Conservation (phyloP, 2,329 filamentous ascomycete genomes). For the Colletotrichum sp. region DNA sequence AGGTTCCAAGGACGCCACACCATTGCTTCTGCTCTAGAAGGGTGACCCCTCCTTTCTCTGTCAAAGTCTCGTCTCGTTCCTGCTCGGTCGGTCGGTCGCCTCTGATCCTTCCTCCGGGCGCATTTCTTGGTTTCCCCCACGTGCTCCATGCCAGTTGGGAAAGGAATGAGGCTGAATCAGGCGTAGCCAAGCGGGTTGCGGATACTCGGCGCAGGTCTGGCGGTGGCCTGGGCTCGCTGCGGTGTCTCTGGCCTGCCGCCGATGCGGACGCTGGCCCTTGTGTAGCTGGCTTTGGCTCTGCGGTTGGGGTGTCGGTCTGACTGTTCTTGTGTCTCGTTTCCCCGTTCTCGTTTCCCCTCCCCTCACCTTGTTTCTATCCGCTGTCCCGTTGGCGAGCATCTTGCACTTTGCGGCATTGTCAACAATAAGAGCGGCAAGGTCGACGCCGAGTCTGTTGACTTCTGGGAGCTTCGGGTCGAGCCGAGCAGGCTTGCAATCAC, state of each 20-base stretch:
- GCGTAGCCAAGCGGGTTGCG: slow-evolving; percentile 22
- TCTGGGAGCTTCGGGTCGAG: neutral
- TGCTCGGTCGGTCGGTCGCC: slow-evolving; percentile 6
- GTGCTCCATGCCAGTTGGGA: slow-evolving; percentile 20
- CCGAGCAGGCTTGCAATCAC: neutral
- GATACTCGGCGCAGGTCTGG: slow-evolving; percentile 19
- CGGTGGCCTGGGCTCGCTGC: slow-evolving; percentile 16
- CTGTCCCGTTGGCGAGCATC: neutral
- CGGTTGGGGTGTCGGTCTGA: neutral
- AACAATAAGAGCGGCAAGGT: neutral
- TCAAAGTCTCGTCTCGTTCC: slow-evolving; percentile 6
- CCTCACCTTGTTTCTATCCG: slow-evolving; percentile 6
- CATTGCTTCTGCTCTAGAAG: slow-evolving; percentile 19
- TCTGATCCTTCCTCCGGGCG: slow-evolving; percentile 18
- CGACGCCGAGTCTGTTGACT: neutral
- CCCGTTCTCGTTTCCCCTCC: slow-evolving; percentile 12
- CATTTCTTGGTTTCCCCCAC: slow-evolving; percentile 18
- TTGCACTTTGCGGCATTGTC: neutral
- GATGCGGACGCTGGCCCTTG: slow-evolving; percentile 19
- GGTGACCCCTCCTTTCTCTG: slow-evolving; percentile 9
- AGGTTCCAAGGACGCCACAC: slow-evolving; percentile 10
- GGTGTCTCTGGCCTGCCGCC: slow-evolving; percentile 16
- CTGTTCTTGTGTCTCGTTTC: slow-evolving; percentile 10
- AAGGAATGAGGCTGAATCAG: slow-evolving; percentile 36
- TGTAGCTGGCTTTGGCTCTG: neutral